phyloP scores from a whole-genome alignment of 441 rosid genomes.

The Viola pubescens region DNA sequence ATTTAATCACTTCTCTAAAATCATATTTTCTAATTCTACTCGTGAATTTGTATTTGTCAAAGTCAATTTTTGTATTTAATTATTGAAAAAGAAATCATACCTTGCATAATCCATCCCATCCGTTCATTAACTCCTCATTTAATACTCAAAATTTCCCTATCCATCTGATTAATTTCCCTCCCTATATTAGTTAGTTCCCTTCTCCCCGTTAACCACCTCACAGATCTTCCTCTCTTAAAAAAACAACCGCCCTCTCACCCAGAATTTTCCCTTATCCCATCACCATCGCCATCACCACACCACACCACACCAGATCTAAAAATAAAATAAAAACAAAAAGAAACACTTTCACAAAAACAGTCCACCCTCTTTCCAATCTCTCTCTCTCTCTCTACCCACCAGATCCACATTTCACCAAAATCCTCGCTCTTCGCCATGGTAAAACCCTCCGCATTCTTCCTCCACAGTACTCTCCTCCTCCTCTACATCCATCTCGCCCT shows the following conservation, averaged over 20 bases:
- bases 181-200: neutral
- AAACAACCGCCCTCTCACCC: neutral
- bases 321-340: no score
- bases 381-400: constrained; percentile 1
- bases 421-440: neutral
- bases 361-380: no score
- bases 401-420: neutral
- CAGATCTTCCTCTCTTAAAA: no score
- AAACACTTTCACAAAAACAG: no score
- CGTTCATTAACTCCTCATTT: neutral
- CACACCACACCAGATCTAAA: neutral
- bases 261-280: neutral
- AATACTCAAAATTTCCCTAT: neutral
- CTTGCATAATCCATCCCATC: neutral
- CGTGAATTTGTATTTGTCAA: neutral
- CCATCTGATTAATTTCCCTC: no score
- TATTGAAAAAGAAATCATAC: neutral
- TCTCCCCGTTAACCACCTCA: no score
- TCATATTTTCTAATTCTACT: no score
- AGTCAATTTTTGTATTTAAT: neutral
- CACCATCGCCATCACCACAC: neutral
- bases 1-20: no score
- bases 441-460: no score
- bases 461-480: neutral
- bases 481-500: no score